Base-by-base conservation (phyloP, 495 filamentous ascomycete species). In the Penicillium verhagenii region DNA sequence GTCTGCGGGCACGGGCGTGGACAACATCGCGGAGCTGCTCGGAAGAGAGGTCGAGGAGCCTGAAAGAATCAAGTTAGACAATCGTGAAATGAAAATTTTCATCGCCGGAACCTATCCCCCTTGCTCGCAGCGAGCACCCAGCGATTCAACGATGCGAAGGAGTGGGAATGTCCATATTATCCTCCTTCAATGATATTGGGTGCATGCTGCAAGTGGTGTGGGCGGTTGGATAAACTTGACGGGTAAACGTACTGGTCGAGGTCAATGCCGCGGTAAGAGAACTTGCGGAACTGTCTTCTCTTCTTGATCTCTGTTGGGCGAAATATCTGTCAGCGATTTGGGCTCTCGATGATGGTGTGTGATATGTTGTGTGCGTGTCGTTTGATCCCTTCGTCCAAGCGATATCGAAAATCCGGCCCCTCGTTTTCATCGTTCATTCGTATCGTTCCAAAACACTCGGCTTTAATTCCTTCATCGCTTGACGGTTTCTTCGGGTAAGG, bases 231-330 rank as follows among this genome's bases (percentile, higher is more conserved):
- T 56, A 37, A 50, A 38, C 39, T 57, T 58, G 58, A 57, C 16
- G 58, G 78, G 56, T 28, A 38, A 59, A 80, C 89, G 66, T 90
- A 96, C 93, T 95, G 89, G 77, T 98, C 94, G 77, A 98, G 92
- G 75, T 98, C 94, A 77, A 97, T 89, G 64, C 94, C 94, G 72
- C 94, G 92, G 88, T 97, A 98, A 64, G 93, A 94, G 77, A 98
- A 98, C 86, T 97, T 97, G 82, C 92, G 89, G 90, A 97, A 97
- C 70, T 91, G 82, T 91, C 93, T 96, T 81, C 86, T 94, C 86
- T 91, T 96, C 91, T 98, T 97, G 80, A 96, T 83, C 86, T 96
- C 85, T 88, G 74, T 73, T 59, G 25, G n/a, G 59, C 60, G 54
- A 65, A 58, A 29, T 21, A 57, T 45, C 56, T 57, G 69, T 82